A percentile compares a stretch with the other conserved stretches of the same genome.
Evolutionary conservation across 352 stramenopile genomes (phyloP).

Genomic region (Globisporangium viniferum): DNA sequence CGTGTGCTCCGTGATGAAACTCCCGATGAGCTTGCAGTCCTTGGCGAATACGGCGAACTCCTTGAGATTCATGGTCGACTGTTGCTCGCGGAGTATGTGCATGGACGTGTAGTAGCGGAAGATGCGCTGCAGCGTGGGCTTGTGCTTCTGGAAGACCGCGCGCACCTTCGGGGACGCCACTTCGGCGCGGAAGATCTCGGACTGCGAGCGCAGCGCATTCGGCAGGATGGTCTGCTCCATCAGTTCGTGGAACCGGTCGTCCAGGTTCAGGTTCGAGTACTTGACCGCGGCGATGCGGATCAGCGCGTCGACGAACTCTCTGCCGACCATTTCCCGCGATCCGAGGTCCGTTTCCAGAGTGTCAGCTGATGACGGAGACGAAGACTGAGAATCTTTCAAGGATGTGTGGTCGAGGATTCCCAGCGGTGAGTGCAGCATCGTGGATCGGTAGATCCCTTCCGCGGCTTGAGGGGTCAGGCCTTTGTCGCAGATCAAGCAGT

Average conservation of each 20-base stretch:
- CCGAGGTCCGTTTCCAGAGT: not conserved
- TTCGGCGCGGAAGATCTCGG: slow-evolving; percentile 70
- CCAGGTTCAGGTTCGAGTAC: slow-evolving; percentile 33
- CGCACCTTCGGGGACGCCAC: slow-evolving; percentile 66
- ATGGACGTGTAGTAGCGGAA: slow-evolving; percentile 84
- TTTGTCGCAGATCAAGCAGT: slow-evolving; percentile 53
- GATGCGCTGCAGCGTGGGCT: slow-evolving; percentile 58
- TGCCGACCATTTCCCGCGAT: slow-evolving; percentile 47
- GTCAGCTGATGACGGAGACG: not conserved
- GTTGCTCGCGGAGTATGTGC: slow-evolving; percentile 66
- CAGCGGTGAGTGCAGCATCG: slow-evolving; percentile 22
- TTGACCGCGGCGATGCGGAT: slow-evolving; percentile 56
- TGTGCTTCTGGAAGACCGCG: slow-evolving; percentile 73
- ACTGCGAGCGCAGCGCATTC: slow-evolving; percentile 65
- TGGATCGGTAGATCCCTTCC: slow-evolving; percentile 43
- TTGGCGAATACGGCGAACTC: slow-evolving; percentile 61
- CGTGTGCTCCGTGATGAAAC: slow-evolving; percentile 74
- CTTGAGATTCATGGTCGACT: slow-evolving; percentile 65
- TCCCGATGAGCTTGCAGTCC: slow-evolving; percentile 75
- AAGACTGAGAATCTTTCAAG: not conserved
- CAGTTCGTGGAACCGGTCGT: slow-evolving; percentile 60
- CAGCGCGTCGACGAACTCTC: slow-evolving; percentile 68
- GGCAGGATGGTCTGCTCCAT: slow-evolving; percentile 71
- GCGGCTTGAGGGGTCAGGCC: slow-evolving; percentile 32
- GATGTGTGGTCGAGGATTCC: not conserved